Evolutionary conservation across 2,329 filamentous ascomycete species (phyloP).

Genomic region (Aspergillus jensenii): DNA sequence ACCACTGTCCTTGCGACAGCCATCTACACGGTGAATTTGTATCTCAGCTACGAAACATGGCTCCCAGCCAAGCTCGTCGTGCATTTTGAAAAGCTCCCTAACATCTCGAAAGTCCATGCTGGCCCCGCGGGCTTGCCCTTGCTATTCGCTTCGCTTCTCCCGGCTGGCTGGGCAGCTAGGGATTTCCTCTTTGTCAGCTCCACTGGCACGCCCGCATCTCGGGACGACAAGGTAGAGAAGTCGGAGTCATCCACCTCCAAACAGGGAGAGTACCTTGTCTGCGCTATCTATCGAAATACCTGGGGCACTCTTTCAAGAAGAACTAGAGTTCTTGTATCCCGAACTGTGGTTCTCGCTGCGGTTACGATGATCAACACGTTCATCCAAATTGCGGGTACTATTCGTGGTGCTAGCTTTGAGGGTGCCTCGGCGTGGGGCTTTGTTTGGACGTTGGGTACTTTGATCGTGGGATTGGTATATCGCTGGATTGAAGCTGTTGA

Average conservation of each 20-base stretch:
- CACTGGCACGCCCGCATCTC: slow-evolving; percentile 46
- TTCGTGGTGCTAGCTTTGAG: slow-evolving; percentile 67
- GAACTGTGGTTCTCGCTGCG: slow-evolving; percentile 56
- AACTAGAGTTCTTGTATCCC: slow-evolving; percentile 62
- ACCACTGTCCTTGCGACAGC: slow-evolving; percentile 68
- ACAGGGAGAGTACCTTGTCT: slow-evolving; percentile 67
- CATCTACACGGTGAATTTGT: slow-evolving; percentile 74
- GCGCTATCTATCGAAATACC: slow-evolving; percentile 58
- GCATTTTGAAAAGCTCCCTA: slow-evolving; percentile 71
- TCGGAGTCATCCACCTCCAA: slow-evolving; percentile 60
- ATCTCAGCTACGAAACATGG: slow-evolving; percentile 66
- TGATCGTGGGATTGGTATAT: slow-evolving; percentile 32
- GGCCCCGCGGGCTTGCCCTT: slow-evolving; percentile 54
- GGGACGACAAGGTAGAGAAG: slow-evolving; percentile 43
- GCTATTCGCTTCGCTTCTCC: slow-evolving; percentile 57
- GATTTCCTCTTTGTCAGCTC: slow-evolving; percentile 70
- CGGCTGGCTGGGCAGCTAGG: slow-evolving; percentile 69
- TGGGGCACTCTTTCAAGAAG: slow-evolving; percentile 65
- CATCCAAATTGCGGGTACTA: slow-evolving; percentile 63
- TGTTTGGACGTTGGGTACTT: slow-evolving; percentile 65
- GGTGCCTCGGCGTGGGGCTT: slow-evolving; percentile 73
- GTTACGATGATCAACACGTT: slow-evolving; percentile 56
- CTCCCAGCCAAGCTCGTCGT: slow-evolving; percentile 71
- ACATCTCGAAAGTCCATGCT: slow-evolving; percentile 66
- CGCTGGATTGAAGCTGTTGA: slow-evolving; percentile 43